These are phyloP conservation scores for Termitomyces sp. DNA, from an alignment of 768 basidiomycete species.

Conservation along the genomic window DNA sequence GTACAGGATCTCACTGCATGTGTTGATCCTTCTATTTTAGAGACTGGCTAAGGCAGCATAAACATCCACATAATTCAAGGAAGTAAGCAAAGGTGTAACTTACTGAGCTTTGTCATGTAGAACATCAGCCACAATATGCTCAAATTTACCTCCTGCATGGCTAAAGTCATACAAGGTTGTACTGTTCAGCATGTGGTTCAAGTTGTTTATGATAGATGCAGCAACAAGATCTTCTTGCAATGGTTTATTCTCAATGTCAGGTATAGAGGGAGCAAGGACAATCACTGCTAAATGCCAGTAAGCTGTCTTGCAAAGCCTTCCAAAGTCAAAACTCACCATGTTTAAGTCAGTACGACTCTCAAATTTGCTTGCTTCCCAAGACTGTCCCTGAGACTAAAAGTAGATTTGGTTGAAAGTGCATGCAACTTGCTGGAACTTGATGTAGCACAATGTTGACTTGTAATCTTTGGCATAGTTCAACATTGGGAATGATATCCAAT, in stretches of 20 bases:
- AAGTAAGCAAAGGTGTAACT: neutral
- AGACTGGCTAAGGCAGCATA: neutral
- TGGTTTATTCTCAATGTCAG: neutral
- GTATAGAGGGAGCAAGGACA: neutral
- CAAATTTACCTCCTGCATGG: slow-evolving; percentile 3
- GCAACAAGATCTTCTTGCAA: neutral
- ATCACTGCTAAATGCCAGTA: too few species aligned
- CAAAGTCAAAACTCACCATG: neutral
- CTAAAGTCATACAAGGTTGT: neutral
- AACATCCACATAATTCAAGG: too few species aligned
- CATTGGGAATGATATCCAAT: neutral
- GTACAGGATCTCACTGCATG: neutral
- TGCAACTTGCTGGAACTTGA: neutral
- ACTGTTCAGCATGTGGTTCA: neutral
- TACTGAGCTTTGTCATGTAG: neutral
- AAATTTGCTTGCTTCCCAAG: neutral
- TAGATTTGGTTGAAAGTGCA: neutral
- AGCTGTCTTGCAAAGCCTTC: too few species aligned
- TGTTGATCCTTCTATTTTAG: neutral
- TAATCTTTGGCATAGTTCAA: neutral
- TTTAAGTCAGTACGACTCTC: neutral
- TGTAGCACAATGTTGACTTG: neutral
- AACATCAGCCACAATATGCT: slow-evolving; percentile 2
- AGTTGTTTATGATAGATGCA: neutral
- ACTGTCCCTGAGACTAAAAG: neutral